A percentile compares a stretch with the other conserved stretches of the same genome.
Conservation (phyloP, 2,329 filamentous ascomycete genomes). For the Ophiostoma quercus region DNA sequence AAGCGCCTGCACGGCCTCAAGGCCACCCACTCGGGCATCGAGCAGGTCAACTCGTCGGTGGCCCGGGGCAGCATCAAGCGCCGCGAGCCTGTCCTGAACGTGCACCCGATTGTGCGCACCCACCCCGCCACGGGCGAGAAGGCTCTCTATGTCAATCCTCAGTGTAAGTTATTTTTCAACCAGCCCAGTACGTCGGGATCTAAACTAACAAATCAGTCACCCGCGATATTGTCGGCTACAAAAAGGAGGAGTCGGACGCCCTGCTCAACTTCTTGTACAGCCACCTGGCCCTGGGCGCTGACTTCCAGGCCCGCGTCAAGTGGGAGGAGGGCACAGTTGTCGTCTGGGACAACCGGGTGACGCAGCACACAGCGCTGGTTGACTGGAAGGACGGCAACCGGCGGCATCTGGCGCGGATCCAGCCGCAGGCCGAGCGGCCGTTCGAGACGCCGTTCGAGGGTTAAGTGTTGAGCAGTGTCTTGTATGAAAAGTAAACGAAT, state of each 20-base stretch:
- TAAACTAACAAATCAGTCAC: constrained; percentile 51
- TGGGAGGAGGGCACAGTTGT: constrained; percentile 79
- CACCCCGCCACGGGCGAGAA: constrained; percentile 82
- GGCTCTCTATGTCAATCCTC: constrained; percentile 74
- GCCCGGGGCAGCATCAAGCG: constrained; percentile 62
- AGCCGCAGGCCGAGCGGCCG: constrained; percentile 73
- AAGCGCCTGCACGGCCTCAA: constrained; percentile 74
- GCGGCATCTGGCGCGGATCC: constrained; percentile 74
- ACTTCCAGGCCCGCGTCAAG: constrained; percentile 68
- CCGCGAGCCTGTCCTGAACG: constrained; percentile 67
- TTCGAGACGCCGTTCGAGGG: constrained; percentile 60
- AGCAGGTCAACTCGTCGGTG: constrained; percentile 70
- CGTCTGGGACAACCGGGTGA: constrained; percentile 81
- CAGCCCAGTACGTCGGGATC: neutral
- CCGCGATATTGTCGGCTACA: constrained; percentile 71
- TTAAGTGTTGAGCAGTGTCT: neutral
- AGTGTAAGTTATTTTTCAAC: constrained; percentile 52
- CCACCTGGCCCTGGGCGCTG: constrained; percentile 65
- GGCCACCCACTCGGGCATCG: constrained; percentile 74
- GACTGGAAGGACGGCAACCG: constrained; percentile 78
- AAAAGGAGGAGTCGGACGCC: constrained; percentile 79
- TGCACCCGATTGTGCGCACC: constrained; percentile 73
- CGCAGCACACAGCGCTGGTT: constrained; percentile 70
- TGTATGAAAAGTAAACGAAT: constrained; percentile 1
- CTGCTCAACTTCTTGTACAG: constrained; percentile 73